Evolutionary conservation across 768 basidiomycete genomes (phyloP), one percentile per base, ranked within the genome.

Genomic region (Neoboletus brunneissimus): DNA sequence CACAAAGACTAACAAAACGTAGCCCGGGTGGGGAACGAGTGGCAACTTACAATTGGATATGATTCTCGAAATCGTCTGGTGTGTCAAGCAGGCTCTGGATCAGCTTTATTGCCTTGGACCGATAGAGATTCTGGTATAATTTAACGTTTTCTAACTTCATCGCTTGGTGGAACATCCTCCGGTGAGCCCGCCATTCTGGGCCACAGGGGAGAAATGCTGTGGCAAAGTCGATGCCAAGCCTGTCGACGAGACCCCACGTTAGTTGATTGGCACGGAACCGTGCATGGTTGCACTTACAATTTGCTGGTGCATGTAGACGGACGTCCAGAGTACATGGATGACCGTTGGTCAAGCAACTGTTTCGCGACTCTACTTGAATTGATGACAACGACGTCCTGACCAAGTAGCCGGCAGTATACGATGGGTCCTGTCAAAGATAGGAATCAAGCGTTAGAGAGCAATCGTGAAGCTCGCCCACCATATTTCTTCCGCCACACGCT

Each of bases 131-230:
- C 29, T 61, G 69, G 56, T 69, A 63, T 27, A 12, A 47, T 29
- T 60, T 60, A 15, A 57, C 58, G 0, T 31, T 49, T 37, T 69
- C 70, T 23, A 48, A 6, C 22, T 59, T 70, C 56, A 70, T 50
- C 32, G 55, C 51, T 34, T 72, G 70, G 32, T 70, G 68, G 25
- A 70, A 70, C 47, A 71, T 58, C 31, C 45, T 64, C 31, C 69
- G 61, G 48, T 72, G 71, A 9, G 54, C 48, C n/a, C 69, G 66
- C 59, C 71, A 68, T 57, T 64, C 57, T 15, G 64, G 47, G 5
- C 69, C 68, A 45, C 64, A 68, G 6, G 64, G 66, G 2, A 70
- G 66, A 47, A 70, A 72, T 9, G 66, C 66, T 1, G 68, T 70
- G 22, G 58, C 20, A 54, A 68, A 72, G 23, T 72, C 70, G 38